These are phyloP conservation scores for Tausonia pullulans DNA, from an alignment of 1,284 basidiomycete genomes.

Conservation along the genomic window DNA sequence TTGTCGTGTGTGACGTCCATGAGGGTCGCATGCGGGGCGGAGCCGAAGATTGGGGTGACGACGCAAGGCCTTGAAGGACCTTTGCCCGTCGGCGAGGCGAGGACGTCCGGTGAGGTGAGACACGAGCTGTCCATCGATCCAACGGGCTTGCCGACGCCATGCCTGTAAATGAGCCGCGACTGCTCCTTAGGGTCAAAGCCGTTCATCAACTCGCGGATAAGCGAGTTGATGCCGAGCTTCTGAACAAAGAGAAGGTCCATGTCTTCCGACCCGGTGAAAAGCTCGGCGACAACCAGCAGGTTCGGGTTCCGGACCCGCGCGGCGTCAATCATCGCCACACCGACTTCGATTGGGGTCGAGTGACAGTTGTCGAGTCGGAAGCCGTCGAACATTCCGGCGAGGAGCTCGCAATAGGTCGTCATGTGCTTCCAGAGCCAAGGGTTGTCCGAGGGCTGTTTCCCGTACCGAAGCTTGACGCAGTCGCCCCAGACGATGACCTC, in stretches of 20 bases:
- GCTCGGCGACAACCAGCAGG: conserved; percentile 88
- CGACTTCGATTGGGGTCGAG: conserved; percentile 89
- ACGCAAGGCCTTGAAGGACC: conserved; percentile 61
- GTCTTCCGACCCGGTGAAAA: conserved; percentile 92
- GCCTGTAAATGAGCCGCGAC: conserved; percentile 69
- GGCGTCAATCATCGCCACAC: conserved; percentile 80
- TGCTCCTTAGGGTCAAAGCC: conserved; percentile 77
- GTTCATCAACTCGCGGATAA: conserved; percentile 85
- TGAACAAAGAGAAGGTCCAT: conserved; percentile 86
- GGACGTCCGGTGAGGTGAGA: conserved; percentile 59
- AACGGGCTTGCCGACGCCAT: conserved; percentile 80
- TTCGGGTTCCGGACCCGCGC: conserved; percentile 81
- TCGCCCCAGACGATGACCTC: conserved; percentile 97
- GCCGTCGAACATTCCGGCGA: conserved; percentile 78
- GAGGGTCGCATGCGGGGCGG: conserved; percentile 75
- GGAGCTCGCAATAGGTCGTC: conserved; percentile 66
- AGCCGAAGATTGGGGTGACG: conserved; percentile 69
- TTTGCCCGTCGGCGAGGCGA: conserved; percentile 57
- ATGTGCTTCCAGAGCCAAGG: conserved; percentile 95
- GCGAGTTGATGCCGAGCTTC: conserved; percentile 77
- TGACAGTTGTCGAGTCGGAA: conserved; percentile 98
- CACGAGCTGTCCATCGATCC: conserved; percentile 90
- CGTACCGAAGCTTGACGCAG: conserved; percentile 95
- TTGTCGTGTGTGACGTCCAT: conserved; percentile 96
- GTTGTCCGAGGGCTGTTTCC: conserved; percentile 61